Base-by-base conservation (phyloP, 257 asterid genomes). In the Nicotiana paniculata region DNA sequence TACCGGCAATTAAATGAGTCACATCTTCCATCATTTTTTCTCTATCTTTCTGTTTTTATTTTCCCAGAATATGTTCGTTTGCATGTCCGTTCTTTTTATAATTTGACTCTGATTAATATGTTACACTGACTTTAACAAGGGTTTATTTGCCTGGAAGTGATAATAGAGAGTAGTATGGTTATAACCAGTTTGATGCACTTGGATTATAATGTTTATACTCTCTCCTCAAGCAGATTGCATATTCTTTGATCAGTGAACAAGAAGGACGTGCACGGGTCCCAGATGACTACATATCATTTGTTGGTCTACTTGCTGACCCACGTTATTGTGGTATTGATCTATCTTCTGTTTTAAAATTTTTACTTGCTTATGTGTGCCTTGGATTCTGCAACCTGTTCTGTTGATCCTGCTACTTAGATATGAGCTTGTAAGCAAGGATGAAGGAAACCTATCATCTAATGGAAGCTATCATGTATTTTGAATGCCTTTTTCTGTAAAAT, bases 301-400 rank as follows among this genome's bases (percentile, higher is more conserved):
- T 96, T 86, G 89, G 93, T 86, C 94, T 96, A 88, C 97, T 94
- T 75, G 98, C 97, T 35, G 99, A 94, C 86, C 98, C 99, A 2
- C 89, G 79, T 65, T 96, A 90, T 81, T 93, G 99, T 87, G 99
- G 99, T 96, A 88, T 72, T 84, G 72, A 51, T 51, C 80, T 75
- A 51, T 24, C 79, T 64, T 64, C n/a, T 26, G 64, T 55, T 75
- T 28, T 75, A 28, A 51, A 51, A 26, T 24, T 28, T 51, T 26
- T 75, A 67, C 48, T 75, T 75, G 43, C 80, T 51, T 75, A 51
- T 8, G 2, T 15, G 46, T 53, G 62, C 64, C 46, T 51, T 51
- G 80, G 17, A 28, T 53, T 51, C 18, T 24, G n/a, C 79, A 46
- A 46, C 79, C 61, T 72, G 39, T 72, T 46, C 33, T 51, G 46